These are phyloP conservation scores for Protomyces arabidopsidicola DNA, from an alignment of 1,139 yeast species.

Conservation along the genomic window DNA sequence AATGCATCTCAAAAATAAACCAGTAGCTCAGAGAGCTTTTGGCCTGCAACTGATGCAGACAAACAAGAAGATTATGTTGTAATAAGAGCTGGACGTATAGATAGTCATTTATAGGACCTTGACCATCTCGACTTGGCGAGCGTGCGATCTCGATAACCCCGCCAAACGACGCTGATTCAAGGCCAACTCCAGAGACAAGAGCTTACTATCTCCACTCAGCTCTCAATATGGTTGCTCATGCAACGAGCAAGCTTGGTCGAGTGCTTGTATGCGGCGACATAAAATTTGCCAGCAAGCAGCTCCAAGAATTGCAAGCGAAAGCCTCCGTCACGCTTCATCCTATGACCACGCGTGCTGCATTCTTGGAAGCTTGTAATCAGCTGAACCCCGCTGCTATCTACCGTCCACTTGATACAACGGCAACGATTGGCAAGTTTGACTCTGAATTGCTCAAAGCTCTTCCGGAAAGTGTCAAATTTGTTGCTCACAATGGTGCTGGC, in stretches of 20 bases:
- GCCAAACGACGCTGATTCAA: too few relatives aligned
- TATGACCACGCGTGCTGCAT: slow-evolving; percentile 45
- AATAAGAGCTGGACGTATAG: too few relatives aligned
- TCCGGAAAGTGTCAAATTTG: slow-evolving; percentile 58
- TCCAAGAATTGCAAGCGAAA: neutral
- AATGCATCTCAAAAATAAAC: too few relatives aligned
- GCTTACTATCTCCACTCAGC: too few relatives aligned
- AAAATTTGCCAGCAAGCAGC: neutral
- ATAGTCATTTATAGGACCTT: too few relatives aligned
- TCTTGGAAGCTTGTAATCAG: slow-evolving; percentile 50
- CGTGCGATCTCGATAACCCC: too few relatives aligned
- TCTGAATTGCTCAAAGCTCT: slow-evolving; percentile 58
- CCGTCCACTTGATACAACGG: slow-evolving; percentile 39
- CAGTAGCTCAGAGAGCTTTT: too few relatives aligned
- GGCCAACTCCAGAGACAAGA: too few relatives aligned
- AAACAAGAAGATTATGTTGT: too few relatives aligned
- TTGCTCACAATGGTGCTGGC: slow-evolving; percentile 83
- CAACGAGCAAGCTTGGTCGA: neutral
- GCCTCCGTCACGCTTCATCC: slow-evolving; percentile 14
- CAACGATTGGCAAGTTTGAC: slow-evolving; percentile 68
- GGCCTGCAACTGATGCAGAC: too few relatives aligned
- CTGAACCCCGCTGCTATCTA: slow-evolving; percentile 50
- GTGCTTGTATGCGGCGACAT: slow-evolving; percentile 7
- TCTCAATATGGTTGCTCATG: neutral
- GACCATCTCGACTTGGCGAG: too few relatives aligned